Evolutionary conservation across 2,329 filamentous ascomycete species (phyloP), one percentile per base, ranked within the genome.

Genomic region (Exophiala sideris): DNA sequence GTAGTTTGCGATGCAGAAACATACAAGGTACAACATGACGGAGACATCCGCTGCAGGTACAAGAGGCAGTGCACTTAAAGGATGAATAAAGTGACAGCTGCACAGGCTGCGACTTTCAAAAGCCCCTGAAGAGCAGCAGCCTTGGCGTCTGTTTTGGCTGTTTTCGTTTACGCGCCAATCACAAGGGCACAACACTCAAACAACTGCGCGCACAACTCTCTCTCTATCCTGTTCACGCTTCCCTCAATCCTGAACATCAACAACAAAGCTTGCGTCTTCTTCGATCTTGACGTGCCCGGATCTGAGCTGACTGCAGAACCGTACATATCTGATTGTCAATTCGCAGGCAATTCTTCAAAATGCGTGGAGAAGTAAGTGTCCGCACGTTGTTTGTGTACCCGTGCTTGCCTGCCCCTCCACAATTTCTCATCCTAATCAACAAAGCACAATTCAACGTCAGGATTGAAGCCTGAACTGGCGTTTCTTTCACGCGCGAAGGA

Each of bases 311-410:
- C 14, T 29, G 10, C 44, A 21, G 29, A 42, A 21, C 16, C 18
- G 16, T 20, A 42, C 39, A 42, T 29, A 32, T 20, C 21, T 35
- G 5, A 12, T 21, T 29, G 32, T 39, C 8, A 32, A 29, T 32
- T 16, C 10, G 18, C 39, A 52, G 32, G 24, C 24, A 35, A 5
- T 29, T 29, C 38, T 20, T 21, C 56, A 58, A 40, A 47, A 58
- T 58, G 56, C 56, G 47, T 39, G 56, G 56, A 41, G 56, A 58
- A 45, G 56, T 58, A 47, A 52, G 56, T 58, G 34, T 34, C 32
- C 18, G 6, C 33, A 16, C 46, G 12, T 51, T 40, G 42, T 41
- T 47, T 47, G 21, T 36, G 50, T 47, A 36, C 44, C 42, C 51
- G 49, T 36, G 20, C 40, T 41, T 29, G 33, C 12, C 48, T 55